Conservation (phyloP, 148 eudicot species). For the Pouteria glomerata region DNA sequence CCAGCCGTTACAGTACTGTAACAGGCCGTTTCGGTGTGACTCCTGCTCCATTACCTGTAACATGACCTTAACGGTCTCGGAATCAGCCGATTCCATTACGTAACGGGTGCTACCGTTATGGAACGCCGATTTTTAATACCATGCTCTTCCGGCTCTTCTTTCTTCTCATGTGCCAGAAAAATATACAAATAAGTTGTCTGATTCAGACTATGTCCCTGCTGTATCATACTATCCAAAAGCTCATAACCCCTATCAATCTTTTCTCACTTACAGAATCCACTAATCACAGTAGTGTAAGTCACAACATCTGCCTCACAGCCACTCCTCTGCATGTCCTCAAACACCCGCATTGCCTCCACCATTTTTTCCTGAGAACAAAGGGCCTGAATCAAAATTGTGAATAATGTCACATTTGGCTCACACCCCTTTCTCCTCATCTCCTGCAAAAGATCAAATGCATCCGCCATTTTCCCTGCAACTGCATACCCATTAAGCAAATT, state of each 20-base stretch:
- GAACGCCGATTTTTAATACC: too few relatives aligned
- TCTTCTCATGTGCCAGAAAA: conserved; percentile 84
- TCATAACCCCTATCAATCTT: conserved; percentile 66
- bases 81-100: too few relatives aligned
- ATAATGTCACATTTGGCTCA: conserved; percentile 78
- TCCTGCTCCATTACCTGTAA: too few relatives aligned
- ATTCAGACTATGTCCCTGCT: conserved; percentile 59
- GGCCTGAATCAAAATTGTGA: conserved; percentile 80
- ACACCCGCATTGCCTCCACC: conserved; percentile 75
- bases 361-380: conserved; percentile 69
- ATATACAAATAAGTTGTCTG: conserved; percentile 64
- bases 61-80: too few relatives aligned
- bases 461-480: conserved; percentile 70
- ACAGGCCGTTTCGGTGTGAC: too few relatives aligned
- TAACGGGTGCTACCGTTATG: too few relatives aligned
- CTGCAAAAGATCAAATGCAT: conserved; percentile 80
- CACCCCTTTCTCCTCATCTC: conserved; percentile 93
- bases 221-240: conserved; percentile 68
- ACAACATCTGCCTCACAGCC: conserved; percentile 83
- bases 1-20: too few relatives aligned
- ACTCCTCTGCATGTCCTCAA: conserved; percentile 57
- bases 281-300: conserved; percentile 71
- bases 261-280: conserved; percentile 82
- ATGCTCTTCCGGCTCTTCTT: conserved; percentile 79
- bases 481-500: conserved; percentile 84